phyloP scores from a whole-genome alignment of 108 stramenopile genomes.

The Cafeteria roenbergensis region DNA sequence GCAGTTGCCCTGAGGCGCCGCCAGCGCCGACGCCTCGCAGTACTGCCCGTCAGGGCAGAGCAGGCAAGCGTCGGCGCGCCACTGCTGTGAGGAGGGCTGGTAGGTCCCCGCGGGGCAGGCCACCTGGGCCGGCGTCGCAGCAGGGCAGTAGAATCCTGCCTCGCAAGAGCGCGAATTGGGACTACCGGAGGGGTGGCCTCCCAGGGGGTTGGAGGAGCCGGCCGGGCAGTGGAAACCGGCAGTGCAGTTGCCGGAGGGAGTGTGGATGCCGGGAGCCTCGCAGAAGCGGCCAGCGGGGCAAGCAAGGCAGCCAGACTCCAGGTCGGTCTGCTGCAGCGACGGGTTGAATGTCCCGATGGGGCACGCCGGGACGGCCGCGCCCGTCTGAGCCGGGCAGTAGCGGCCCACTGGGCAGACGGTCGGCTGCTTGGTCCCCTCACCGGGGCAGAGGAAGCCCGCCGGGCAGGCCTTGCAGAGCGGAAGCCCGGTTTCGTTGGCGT shows the following conservation, averaged over 20 bases:
- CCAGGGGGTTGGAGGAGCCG: background rate
- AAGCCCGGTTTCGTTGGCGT: slow-evolving; percentile 34
- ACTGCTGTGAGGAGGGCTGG: slow-evolving; percentile 13
- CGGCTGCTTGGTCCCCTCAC: slow-evolving; percentile 2
- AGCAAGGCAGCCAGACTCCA: slow-evolving; percentile 14
- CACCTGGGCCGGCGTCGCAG: slow-evolving; percentile 9
- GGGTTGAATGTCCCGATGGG: background rate
- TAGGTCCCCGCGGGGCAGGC: slow-evolving; percentile 31
- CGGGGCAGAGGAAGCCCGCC: slow-evolving; percentile 41
- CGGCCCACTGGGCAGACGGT: slow-evolving; percentile 35
- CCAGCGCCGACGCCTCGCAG: background rate
- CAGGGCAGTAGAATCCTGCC: slow-evolving; percentile 35
- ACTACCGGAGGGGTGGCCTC: background rate
- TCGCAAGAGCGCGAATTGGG: slow-evolving; percentile 6
- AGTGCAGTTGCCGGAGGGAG: slow-evolving; percentile 9
- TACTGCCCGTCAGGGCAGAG: slow-evolving; percentile 24
- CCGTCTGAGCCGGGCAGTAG: slow-evolving; percentile 34
- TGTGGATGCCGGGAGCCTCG: background rate
- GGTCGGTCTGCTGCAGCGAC: background rate
- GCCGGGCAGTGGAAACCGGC: slow-evolving; percentile 23
- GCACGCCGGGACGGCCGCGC: background rate
- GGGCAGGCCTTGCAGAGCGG: slow-evolving; percentile 27
- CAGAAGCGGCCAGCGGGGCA: slow-evolving; percentile 35
- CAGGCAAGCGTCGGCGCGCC: slow-evolving; percentile 18
- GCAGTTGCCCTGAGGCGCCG: slow-evolving; percentile 7